phyloP scores from a whole-genome alignment of 2,329 filamentous ascomycete genomes.

The Tricladium varicosporioides region DNA sequence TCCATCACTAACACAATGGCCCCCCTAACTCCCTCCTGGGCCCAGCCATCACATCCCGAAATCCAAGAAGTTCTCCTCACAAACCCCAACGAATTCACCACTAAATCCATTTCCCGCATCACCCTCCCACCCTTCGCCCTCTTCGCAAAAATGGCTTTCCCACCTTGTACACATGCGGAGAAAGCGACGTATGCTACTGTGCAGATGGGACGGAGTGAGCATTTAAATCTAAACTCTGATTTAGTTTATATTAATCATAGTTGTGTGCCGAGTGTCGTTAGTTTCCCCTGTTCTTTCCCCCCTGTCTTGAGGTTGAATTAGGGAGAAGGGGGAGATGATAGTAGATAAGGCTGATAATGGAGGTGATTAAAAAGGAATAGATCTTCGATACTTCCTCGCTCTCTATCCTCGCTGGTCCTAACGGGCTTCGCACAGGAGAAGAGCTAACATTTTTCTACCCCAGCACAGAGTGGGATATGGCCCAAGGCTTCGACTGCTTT shows the following conservation, averaged over 20 bases:
- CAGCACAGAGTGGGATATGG: constrained; percentile 73
- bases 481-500: constrained; percentile 66
- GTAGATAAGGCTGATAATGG: too few species aligned
- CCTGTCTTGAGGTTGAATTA: background rate
- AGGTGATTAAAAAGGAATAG: constrained; percentile 33
- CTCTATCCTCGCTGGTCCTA: constrained; percentile 56
- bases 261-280: constrained; percentile 62
- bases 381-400: constrained; percentile 59
- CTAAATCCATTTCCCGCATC: constrained; percentile 57
- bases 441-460: constrained; percentile 74
- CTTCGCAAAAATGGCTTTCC: constrained; percentile 65
- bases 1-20: too few species aligned
- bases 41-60: constrained; percentile 57
- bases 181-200: constrained; percentile 63
- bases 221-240: constrained; percentile 64
- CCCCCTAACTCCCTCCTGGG: constrained; percentile 57
- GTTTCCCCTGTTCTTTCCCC: constrained; percentile 30
- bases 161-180: constrained; percentile 55
- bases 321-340: too few species aligned
- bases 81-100: constrained; percentile 48
- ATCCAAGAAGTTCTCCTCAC: constrained; percentile 57
- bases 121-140: constrained; percentile 59
- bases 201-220: constrained; percentile 53
- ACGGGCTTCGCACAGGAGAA: constrained; percentile 52
- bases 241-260: constrained; percentile 68